phyloP scores from a whole-genome alignment of 2,329 filamentous ascomycete species.

The Trichoderma sp. region DNA sequence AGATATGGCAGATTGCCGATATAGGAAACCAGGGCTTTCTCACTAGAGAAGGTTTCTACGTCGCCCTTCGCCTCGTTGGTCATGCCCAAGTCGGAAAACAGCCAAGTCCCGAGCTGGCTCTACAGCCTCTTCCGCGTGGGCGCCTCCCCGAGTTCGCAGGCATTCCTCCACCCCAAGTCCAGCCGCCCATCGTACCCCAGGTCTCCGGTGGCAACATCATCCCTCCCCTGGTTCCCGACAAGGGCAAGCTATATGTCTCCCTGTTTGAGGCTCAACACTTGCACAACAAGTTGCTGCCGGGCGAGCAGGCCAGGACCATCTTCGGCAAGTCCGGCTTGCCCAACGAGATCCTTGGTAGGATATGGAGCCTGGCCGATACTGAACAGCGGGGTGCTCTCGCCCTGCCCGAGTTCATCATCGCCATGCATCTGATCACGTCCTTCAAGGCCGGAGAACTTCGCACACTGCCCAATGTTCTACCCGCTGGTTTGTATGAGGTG shows the following conservation, averaged over 20 bases:
- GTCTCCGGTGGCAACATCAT: conserved; percentile 76
- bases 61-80: conserved; percentile 90
- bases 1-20: conserved; percentile 99
- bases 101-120: conserved; percentile 77
- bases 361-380: conserved; percentile 94
- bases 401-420: conserved; percentile 91
- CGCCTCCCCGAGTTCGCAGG: conserved; percentile 94
- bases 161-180: conserved; percentile 46
- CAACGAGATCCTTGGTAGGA: conserved; percentile 87
- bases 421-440: conserved; percentile 94
- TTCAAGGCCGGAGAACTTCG: conserved; percentile 83
- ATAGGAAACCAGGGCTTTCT: conserved; percentile 93
- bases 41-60: conserved; percentile 88
- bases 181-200: conserved; percentile 58
- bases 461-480: conserved; percentile 76
- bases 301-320: conserved; percentile 86
- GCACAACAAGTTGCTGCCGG: conserved; percentile 71
- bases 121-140: conserved; percentile 79
- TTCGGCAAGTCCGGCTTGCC: conserved; percentile 91
- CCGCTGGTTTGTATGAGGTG: conserved; percentile 85
- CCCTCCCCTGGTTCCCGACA: conserved; percentile 83
- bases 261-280: conserved; percentile 88
- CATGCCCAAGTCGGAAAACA: conserved; percentile 89
- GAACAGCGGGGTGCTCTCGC: conserved; percentile 88
- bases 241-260: conserved; percentile 84